A percentile compares a stretch with the other conserved stretches of the same genome.
phyloP scores from a whole-genome alignment of 2,329 filamentous ascomycete genomes.

The Zasmidium citrigriseum region DNA sequence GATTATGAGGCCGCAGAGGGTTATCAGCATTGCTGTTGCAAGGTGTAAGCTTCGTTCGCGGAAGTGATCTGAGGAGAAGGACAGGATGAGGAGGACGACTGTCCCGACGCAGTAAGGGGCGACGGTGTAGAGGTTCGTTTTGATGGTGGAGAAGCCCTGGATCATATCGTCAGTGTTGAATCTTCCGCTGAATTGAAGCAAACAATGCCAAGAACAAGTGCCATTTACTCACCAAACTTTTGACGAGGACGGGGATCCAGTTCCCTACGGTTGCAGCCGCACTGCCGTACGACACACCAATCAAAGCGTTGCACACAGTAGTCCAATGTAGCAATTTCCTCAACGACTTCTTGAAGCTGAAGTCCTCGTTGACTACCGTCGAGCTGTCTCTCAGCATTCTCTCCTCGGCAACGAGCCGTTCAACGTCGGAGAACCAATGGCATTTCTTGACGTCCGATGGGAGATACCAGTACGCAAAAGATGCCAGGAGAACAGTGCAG shows the following conservation, averaged over 20 bases:
- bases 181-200: too few species aligned
- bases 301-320: slow-evolving; percentile 55
- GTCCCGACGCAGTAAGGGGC: slow-evolving; percentile 77
- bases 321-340: slow-evolving; percentile 56
- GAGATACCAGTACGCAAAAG: slow-evolving; percentile 69
- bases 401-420: slow-evolving; percentile 68
- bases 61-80: slow-evolving; percentile 67
- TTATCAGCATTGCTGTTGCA: slow-evolving; percentile 70
- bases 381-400: slow-evolving; percentile 75
- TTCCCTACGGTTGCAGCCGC: slow-evolving; percentile 58
- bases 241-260: slow-evolving; percentile 61
- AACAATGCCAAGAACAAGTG: neutral
- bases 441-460: slow-evolving; percentile 65
- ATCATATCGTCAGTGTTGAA: neutral
- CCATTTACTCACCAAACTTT: slow-evolving; percentile 41
- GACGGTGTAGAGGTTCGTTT: slow-evolving; percentile 79
- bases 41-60: slow-evolving; percentile 74
- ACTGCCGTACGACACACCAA: slow-evolving; percentile 62
- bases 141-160: slow-evolving; percentile 52
- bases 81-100: slow-evolving; percentile 69
- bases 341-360: slow-evolving; percentile 54
- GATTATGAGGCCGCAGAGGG: slow-evolving; percentile 76
- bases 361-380: slow-evolving; percentile 61
- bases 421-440: slow-evolving; percentile 64
- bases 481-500: slow-evolving; percentile 58